Conservation (phyloP, 371 early-diverging fungal species). For the Catenaria anguillulae region DNA sequence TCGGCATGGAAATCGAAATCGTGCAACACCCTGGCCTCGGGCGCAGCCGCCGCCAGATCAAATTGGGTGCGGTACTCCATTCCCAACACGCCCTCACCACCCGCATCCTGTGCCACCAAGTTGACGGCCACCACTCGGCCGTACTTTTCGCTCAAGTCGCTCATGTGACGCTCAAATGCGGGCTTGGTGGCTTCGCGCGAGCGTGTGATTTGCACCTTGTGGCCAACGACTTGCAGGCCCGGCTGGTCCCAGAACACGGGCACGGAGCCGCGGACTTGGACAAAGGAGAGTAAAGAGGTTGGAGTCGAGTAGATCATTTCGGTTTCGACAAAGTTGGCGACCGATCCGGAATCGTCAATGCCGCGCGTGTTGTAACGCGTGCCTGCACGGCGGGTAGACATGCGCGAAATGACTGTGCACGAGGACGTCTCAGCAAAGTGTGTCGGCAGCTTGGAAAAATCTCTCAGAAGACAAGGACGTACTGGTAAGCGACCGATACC, state of each 20-base stretch:
- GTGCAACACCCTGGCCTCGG: conserved; percentile 36
- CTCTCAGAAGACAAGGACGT: conserved; percentile 43
- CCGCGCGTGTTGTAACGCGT: conserved; percentile 94
- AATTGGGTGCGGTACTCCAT: conserved; percentile 51
- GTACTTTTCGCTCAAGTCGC: conserved; percentile 58
- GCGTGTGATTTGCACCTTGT: conserved; percentile 59
- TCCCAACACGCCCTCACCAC: conserved; percentile 48
- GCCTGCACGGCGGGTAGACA: conserved; percentile 21
- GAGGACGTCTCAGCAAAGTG: no score
- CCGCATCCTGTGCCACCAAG: conserved; percentile 29
- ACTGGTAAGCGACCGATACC: conserved; percentile 44
- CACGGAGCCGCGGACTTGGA: conserved; percentile 83
- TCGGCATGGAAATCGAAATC: conserved; percentile 73
- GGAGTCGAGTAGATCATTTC: conserved; percentile 15
- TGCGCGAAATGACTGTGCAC: background rate
- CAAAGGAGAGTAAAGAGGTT: conserved; percentile 12
- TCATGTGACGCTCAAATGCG: conserved; percentile 66
- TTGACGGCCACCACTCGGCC: conserved; percentile 62
- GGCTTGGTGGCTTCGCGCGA: conserved; percentile 51
- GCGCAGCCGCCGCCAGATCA: no score
- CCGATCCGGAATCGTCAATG: conserved; percentile 89
- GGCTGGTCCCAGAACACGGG: conserved; percentile 94
- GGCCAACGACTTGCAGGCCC: conserved; percentile 66
- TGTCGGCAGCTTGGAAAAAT: background rate
- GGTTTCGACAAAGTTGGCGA: conserved; percentile 96